phyloP scores from a whole-genome alignment of 352 stramenopile genomes.

The Phytophthora cactorum region DNA sequence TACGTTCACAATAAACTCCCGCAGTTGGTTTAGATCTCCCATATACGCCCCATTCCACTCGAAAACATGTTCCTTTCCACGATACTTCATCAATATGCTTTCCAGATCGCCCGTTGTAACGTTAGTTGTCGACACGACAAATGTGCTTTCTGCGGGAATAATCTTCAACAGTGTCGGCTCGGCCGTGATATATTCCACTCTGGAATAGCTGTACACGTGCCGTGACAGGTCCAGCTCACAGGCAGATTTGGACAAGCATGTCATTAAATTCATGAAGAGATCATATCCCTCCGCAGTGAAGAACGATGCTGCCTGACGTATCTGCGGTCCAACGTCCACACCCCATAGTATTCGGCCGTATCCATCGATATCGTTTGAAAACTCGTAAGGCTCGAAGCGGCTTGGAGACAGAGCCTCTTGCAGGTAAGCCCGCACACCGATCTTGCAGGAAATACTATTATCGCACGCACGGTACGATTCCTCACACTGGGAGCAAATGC shows the following conservation, averaged over 20 bases:
- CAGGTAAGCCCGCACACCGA: constrained; percentile 45
- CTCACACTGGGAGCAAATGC: constrained; percentile 31
- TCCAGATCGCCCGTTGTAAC: constrained; percentile 12
- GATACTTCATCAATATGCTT: constrained; percentile 29
- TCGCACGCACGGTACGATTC: constrained; percentile 28
- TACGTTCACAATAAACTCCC: constrained; percentile 4
- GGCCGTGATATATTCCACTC: neutral
- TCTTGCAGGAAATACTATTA: constrained; percentile 41
- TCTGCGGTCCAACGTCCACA: constrained; percentile 13
- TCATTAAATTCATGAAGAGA: constrained; percentile 37
- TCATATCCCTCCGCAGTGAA: constrained; percentile 39
- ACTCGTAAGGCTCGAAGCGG: constrained; percentile 13
- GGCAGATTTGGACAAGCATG: constrained; percentile 27
- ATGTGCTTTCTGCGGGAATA: constrained; percentile 13
- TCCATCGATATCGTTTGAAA: neutral
- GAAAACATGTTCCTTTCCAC: constrained; percentile 18
- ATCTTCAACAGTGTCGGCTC: constrained; percentile 22
- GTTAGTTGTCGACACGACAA: constrained; percentile 12
- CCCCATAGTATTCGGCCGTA: constrained; percentile 2
- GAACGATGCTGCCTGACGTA: constrained; percentile 32
- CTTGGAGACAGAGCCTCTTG: constrained; percentile 20
- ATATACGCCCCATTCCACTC: neutral
- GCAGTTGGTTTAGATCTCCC: neutral
- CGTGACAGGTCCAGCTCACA: constrained; percentile 29
- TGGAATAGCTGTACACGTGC: constrained; percentile 7